Conservation (phyloP, 345 rosid species). For the Lepidium didymum region DNA sequence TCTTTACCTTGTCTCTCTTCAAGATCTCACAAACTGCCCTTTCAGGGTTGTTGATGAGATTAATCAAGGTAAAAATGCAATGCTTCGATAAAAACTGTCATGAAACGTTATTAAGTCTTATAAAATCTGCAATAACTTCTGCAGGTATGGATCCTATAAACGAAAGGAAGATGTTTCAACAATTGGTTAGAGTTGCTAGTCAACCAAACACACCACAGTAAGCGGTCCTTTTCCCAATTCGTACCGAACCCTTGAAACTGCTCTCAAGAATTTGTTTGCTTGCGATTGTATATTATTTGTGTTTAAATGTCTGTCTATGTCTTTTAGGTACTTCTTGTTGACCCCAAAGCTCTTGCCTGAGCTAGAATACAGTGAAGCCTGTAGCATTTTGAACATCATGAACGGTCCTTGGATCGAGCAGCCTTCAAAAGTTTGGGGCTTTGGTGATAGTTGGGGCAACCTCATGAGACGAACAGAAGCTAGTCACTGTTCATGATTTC, state of each 20-base stretch:
- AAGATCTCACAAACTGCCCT: slow-evolving; percentile 95
- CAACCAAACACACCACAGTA: slow-evolving; percentile 95
- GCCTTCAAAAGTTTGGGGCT: slow-evolving; percentile 81
- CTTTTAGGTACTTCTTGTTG: slow-evolving; percentile 74
- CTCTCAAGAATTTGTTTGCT: neutral
- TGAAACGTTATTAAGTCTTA: neutral
- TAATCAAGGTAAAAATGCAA: slow-evolving; percentile 60
- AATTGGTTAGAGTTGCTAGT: slow-evolving; percentile 90
- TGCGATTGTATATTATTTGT: neutral
- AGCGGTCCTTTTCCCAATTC: neutral
- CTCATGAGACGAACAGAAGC: slow-evolving; percentile 35
- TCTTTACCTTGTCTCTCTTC: slow-evolving; percentile 94
- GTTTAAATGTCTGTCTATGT: neutral
- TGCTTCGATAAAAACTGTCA: neutral
- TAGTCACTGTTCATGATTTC: slow-evolving; percentile 21
- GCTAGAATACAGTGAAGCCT: slow-evolving; percentile 83
- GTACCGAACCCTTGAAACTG: neutral
- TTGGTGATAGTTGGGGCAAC: slow-evolving; percentile 57
- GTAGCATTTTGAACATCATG: slow-evolving; percentile 89
- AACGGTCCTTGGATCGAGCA: slow-evolving; percentile 90
- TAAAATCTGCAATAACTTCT: neutral
- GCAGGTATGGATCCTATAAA: slow-evolving; percentile 96
- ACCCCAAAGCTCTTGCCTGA: slow-evolving; percentile 87
- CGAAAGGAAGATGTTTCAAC: slow-evolving; percentile 98
- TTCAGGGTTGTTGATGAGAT: slow-evolving; percentile 97